These are phyloP conservation scores for Whalleya microplaca DNA, from an alignment of 2,329 filamentous ascomycete genomes.

Conservation along the genomic window DNA sequence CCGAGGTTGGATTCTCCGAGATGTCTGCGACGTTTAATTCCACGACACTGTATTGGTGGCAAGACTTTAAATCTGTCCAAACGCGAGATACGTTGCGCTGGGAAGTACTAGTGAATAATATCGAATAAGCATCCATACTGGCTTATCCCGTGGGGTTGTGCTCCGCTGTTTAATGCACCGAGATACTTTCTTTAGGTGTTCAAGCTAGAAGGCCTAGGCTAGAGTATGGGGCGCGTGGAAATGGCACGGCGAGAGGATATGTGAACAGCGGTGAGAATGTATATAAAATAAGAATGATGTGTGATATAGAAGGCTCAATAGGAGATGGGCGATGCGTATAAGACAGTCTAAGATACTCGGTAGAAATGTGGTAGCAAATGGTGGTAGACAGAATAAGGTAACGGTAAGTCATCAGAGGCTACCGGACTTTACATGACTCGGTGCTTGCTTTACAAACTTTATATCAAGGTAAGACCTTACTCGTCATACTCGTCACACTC, in stretches of 20 bases:
- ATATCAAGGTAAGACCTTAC: too few relatives aligned
- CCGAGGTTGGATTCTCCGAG: constrained; percentile 37
- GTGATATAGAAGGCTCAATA: background rate
- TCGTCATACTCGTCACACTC: background rate
- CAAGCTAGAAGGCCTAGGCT: too few relatives aligned
- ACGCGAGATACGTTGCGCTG: constrained; percentile 50
- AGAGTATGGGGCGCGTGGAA: background rate
- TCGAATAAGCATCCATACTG: constrained; percentile 56
- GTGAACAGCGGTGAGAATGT: background rate
- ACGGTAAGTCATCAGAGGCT: too few relatives aligned
- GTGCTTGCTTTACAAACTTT: too few relatives aligned
- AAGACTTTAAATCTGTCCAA: constrained; percentile 53
- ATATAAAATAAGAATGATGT: background rate
- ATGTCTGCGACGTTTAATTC: constrained; percentile 39
- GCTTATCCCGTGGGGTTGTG: background rate
- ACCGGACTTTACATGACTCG: background rate
- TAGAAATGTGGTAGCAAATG: background rate
- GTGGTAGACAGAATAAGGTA: background rate
- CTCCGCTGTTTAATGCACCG: background rate
- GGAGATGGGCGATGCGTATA: background rate
- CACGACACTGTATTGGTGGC: constrained; percentile 42
- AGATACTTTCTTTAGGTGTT: constrained; percentile 5
- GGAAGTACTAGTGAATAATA: constrained; percentile 51
- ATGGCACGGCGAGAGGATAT: background rate
- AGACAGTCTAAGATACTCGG: background rate